phyloP scores from a whole-genome alignment of 805 yeast species.

The Grigorovia humatica region DNA sequence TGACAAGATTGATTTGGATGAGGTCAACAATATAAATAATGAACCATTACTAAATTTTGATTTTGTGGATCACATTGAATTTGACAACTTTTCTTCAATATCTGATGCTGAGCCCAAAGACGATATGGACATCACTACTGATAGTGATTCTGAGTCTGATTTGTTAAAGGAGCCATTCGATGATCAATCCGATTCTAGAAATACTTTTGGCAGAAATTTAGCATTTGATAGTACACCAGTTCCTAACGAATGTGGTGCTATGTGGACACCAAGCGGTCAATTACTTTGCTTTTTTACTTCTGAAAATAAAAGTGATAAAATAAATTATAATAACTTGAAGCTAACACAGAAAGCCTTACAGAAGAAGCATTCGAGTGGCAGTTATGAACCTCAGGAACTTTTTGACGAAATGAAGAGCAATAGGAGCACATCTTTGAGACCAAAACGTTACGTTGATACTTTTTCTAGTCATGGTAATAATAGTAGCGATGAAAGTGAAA shows the following conservation, averaged over 20 bases:
- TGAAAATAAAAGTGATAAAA: slow-evolving; percentile 33
- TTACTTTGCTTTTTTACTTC: slow-evolving; percentile 75
- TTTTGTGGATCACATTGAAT: slow-evolving; percentile 22
- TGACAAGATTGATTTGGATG: slow-evolving; percentile 48
- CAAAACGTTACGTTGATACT: slow-evolving; percentile 28
- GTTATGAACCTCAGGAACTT: slow-evolving; percentile 1
- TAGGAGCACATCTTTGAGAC: slow-evolving; percentile 8
- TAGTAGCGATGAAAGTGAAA: slow-evolving; percentile 7
- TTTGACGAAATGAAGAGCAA: slow-evolving; percentile 4
- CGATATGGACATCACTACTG: slow-evolving; percentile 13
- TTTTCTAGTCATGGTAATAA: slow-evolving; percentile 8
- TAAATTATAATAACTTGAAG: slow-evolving; percentile 26
- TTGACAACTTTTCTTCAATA: slow-evolving; percentile 28
- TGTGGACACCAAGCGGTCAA: slow-evolving; percentile 72
- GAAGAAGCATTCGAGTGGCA: slow-evolving; percentile 10
- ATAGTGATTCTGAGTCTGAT: slow-evolving; percentile 35
- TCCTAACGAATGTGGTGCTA: slow-evolving; percentile 89
- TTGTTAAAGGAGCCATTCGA: slow-evolving; percentile 24
- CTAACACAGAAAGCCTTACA: slow-evolving; percentile 18
- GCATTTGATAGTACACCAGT: slow-evolving; percentile 74
- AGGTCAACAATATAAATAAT: slow-evolving; percentile 30
- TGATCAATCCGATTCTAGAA: slow-evolving; percentile 2
- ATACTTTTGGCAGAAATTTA: slow-evolving; percentile 12
- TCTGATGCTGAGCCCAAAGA: slow-evolving; percentile 25
- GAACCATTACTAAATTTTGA: slow-evolving; percentile 26